A percentile compares a stretch with the other conserved stretches of the same genome.
phyloP scores from a whole-genome alignment of 78 protist species.

The slime mould (Dictyostelium discoideum) region DNA sequence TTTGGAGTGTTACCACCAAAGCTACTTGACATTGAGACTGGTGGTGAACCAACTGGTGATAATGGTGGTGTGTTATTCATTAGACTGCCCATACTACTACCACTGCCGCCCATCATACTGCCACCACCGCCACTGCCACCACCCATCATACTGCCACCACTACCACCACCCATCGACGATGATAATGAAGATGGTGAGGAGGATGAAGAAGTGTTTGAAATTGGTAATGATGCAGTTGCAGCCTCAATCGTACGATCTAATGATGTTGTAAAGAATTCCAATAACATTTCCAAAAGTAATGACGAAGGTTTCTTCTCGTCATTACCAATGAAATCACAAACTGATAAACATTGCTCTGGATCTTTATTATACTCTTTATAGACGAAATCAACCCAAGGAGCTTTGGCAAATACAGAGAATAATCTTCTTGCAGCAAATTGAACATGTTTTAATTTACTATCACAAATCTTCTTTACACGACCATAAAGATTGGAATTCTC shows the following conservation, averaged over 20 bases:
- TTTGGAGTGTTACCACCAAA: constrained; percentile 7
- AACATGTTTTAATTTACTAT: constrained; percentile 46
- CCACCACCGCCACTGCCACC: background rate
- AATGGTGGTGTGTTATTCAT: constrained; percentile 28
- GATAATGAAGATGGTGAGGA: constrained; percentile 10
- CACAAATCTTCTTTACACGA: constrained; percentile 54
- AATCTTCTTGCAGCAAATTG: constrained; percentile 58
- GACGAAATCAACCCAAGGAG: constrained; percentile 54
- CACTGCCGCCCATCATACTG: background rate
- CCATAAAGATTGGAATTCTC: constrained; percentile 36
- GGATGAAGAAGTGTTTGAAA: constrained; percentile 3
- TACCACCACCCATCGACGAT: background rate
- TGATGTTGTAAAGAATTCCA: constrained; percentile 27
- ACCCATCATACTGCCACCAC: background rate
- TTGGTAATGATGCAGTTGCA: constrained; percentile 31
- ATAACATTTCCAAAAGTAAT: constrained; percentile 11
- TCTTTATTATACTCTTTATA: constrained; percentile 66
- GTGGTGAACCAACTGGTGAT: constrained; percentile 43
- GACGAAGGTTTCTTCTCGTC: constrained; percentile 37
- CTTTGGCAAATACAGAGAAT: constrained; percentile 25
- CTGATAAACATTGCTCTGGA: constrained; percentile 16
- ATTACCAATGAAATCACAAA: constrained; percentile 43
- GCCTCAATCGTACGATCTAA: constrained; percentile 27
- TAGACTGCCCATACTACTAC: background rate
- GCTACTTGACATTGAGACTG: background rate